phyloP scores from a whole-genome alignment of 2,329 filamentous ascomycete species.

The Rutstroemia sp. region DNA sequence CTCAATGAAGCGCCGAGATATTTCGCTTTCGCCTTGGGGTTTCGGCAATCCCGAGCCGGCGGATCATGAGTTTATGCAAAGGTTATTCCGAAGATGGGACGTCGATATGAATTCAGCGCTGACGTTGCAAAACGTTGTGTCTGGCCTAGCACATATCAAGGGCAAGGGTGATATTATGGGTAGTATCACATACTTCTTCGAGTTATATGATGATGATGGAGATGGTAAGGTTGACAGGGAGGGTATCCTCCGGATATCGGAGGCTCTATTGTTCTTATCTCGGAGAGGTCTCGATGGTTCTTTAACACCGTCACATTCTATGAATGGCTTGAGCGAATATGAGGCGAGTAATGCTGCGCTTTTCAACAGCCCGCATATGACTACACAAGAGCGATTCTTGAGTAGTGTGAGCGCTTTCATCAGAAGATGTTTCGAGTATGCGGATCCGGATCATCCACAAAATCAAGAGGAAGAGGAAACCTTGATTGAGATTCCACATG shows the following conservation, averaged over 20 bases:
- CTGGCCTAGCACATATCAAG: slow-evolving; percentile 83
- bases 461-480: slow-evolving; percentile 29
- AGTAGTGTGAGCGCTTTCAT: slow-evolving; percentile 95
- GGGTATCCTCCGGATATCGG: slow-evolving; percentile 89
- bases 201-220: slow-evolving; percentile 87
- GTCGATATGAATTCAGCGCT: slow-evolving; percentile 67
- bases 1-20: slow-evolving; percentile 37
- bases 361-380: slow-evolving; percentile 36
- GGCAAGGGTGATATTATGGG: slow-evolving; percentile 95
- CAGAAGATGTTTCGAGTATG: slow-evolving; percentile 93
- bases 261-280: slow-evolving; percentile 87
- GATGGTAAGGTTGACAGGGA: slow-evolving; percentile 92
- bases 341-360: slow-evolving; percentile 31
- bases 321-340: slow-evolving; percentile 42
- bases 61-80: slow-evolving; percentile 88
- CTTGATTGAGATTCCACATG: not conserved
- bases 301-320: slow-evolving; percentile 57
- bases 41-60: slow-evolving; percentile 60
- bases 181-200: slow-evolving; percentile 95
- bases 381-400: slow-evolving; percentile 81
- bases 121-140: slow-evolving; percentile 85
- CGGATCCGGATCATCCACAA: slow-evolving; percentile 77
- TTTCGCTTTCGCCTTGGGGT: slow-evolving; percentile 44
- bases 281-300: slow-evolving; percentile 76
- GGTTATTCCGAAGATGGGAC: slow-evolving; percentile 86